Conservation (phyloP, 2,329 filamentous ascomycete genomes). For the Blastomyces parvus region DNA sequence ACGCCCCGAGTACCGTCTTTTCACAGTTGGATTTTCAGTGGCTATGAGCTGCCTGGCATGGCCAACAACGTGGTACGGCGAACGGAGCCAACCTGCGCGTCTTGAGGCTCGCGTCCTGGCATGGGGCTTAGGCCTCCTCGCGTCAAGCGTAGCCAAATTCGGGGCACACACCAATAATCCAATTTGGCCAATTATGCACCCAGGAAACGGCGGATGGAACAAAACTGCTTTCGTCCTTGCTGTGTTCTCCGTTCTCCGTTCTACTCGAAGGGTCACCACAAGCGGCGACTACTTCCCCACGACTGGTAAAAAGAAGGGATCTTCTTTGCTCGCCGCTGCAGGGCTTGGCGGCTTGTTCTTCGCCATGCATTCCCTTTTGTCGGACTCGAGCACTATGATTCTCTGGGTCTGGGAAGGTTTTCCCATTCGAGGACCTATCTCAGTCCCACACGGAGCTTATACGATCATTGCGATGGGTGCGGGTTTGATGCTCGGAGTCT, state of each 20-base stretch:
- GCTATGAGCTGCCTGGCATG: conserved; percentile 73
- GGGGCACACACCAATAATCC: conserved; percentile 93
- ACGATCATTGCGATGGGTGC: conserved; percentile 80
- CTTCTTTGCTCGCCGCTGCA: conserved; percentile 60
- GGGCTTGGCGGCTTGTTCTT: conserved; percentile 81
- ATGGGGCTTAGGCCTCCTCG: conserved; percentile 69
- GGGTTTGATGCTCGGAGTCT: conserved; percentile 68
- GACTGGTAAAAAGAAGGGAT: conserved; percentile 53
- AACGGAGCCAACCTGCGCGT: conserved; percentile 61
- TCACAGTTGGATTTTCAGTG: conserved; percentile 71
- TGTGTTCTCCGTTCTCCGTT: conserved; percentile 62
- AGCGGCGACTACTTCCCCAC: conserved; percentile 42
- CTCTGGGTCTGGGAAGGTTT: conserved; percentile 97
- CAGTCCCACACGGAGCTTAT: conserved; percentile 79
- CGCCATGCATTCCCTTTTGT: conserved; percentile 80
- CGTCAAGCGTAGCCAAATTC: conserved; percentile 84
- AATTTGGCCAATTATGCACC: conserved; percentile 90
- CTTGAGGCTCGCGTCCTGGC: conserved; percentile 75
- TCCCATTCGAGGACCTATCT: conserved; percentile 76
- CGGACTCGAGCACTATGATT: conserved; percentile 98
- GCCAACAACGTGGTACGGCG: conserved; percentile 70
- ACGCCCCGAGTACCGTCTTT: conserved; percentile 65
- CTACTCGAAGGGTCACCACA: conserved; percentile 57
- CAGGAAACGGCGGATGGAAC: conserved; percentile 85
- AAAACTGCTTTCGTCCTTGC: conserved; percentile 69